Base-by-base conservation (phyloP, 1,284 basidiomycete genomes). In the Hemileia vastatrix region DNA sequence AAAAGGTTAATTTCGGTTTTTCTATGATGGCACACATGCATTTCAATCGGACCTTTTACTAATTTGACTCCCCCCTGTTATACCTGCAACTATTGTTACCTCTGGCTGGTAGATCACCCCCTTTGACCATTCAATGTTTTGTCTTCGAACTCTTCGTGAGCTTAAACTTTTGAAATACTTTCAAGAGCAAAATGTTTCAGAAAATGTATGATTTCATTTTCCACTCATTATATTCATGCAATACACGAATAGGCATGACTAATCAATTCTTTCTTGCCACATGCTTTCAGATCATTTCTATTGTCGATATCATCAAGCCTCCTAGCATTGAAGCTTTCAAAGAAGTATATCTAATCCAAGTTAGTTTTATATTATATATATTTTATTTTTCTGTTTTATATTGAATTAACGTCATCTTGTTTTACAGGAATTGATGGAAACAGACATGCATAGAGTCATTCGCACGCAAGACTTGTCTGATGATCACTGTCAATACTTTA, bases 251-350 rank as follows among this genome's bases (percentile, higher is more conserved):
- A n/a, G n/a, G n/a, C n/a, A n/a, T n/a, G n/a, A n/a, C n/a, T n/a
- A n/a, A n/a, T n/a, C n/a, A n/a, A n/a, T n/a, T n/a, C n/a, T n/a
- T n/a, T n/a, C n/a, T n/a, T n/a, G n/a, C 36, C 13, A 6, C n/a
- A 5, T 48, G 3, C 19, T 27, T 3, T 15, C 31, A 61, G 59
- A 63, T 55, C n/a, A 54, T 95, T 74, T 89, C 90, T 36, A 92
- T 96, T 70, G 80, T 95, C 47, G 92, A 96, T 76, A 95, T 95
- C 72, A 85, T 95, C 80, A 89, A 89, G 74, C 92, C 92, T 0
- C 78, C 87, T 27, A 87, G 88, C 33, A 80, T 90, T 74, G 92
- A 96, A 32, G 81, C 82, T 0, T 98, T 98, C 82, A 92, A 89
- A 71, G 94, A 98, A 77, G 93, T 90, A 18, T 88, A 84, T 67